Evolutionary conservation across 2,329 filamentous ascomycete genomes (phyloP).

Genomic region (Metarhizium rileyi): DNA sequence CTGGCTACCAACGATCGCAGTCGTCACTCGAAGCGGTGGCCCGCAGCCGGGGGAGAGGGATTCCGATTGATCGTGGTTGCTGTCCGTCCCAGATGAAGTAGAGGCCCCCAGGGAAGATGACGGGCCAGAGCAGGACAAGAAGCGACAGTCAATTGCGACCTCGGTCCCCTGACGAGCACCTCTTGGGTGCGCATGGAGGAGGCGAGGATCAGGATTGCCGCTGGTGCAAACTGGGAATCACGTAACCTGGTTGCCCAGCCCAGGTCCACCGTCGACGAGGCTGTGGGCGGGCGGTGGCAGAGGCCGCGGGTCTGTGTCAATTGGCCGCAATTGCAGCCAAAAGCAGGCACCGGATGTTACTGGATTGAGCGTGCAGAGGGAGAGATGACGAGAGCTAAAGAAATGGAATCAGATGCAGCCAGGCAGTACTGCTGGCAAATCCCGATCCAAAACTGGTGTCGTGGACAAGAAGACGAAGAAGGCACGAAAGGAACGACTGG

Average conservation of each 20-base stretch:
- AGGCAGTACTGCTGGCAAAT: too few species aligned
- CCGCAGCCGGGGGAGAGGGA: neutral
- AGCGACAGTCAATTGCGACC: neutral
- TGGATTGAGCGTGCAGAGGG: neutral
- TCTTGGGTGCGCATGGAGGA: conserved; percentile 2
- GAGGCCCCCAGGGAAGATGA: conserved; percentile 3
- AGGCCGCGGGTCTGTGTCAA: neutral
- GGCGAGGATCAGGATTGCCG: neutral
- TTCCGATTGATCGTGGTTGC: neutral
- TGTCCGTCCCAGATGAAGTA: neutral
- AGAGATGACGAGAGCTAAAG: neutral
- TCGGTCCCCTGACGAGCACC: neutral
- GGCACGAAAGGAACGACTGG: too few species aligned
- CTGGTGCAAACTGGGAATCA: neutral
- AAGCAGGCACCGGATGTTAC: neutral
- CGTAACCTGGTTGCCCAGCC: neutral
- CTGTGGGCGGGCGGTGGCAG: neutral
- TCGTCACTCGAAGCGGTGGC: neutral
- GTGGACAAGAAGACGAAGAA: neutral
- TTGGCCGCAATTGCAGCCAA: neutral
- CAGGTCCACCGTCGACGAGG: neutral
- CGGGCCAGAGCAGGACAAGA: neutral
- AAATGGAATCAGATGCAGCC: neutral
- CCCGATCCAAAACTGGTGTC: neutral
- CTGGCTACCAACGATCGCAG: neutral